Evolutionary conservation across 257 asterid genomes (phyloP).

Genomic region (Penstemon barbatus): DNA sequence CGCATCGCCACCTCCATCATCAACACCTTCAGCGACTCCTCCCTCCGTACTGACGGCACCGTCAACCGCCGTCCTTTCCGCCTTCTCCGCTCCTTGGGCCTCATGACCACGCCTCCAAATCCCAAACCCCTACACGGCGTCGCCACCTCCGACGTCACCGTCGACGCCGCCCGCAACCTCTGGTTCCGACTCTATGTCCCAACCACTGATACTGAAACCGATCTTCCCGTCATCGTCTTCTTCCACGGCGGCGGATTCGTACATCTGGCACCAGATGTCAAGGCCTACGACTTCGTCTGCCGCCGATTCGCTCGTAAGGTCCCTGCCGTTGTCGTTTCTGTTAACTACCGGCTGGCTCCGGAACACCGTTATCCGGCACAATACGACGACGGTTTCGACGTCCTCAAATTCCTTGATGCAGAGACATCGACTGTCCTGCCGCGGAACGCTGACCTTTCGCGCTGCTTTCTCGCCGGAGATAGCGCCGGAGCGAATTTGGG

Average conservation of each 20-base stretch:
- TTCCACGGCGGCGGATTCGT: slow-evolving; percentile 89
- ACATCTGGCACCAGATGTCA: slow-evolving; percentile 50
- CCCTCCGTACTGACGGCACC: background rate
- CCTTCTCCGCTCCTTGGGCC: background rate
- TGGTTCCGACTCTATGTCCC: slow-evolving; percentile 46
- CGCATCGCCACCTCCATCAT: background rate
- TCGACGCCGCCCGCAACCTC: slow-evolving; percentile 43
- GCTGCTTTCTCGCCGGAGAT: slow-evolving; percentile 76
- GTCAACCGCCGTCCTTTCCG: background rate
- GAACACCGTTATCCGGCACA: slow-evolving; percentile 73
- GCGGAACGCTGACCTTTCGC: slow-evolving; percentile 55
- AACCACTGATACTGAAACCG: background rate
- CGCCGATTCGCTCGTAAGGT: slow-evolving; percentile 59
- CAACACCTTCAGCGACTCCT: background rate
- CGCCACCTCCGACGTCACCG: slow-evolving; percentile 32
- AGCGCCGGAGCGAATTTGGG: slow-evolving; percentile 82
- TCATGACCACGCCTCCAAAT: background rate
- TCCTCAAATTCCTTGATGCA: slow-evolving; percentile 51
- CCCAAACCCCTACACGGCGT: background rate
- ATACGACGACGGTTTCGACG: slow-evolving; percentile 69
- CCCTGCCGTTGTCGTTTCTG: slow-evolving; percentile 65
- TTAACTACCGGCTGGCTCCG: slow-evolving; percentile 69
- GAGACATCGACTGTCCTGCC: slow-evolving; percentile 43
- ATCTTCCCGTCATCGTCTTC: slow-evolving; percentile 61
- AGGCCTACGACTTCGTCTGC: slow-evolving; percentile 61